Conservation (phyloP, 2,329 filamentous ascomycete genomes). For the Mycogone perniciosa region DNA sequence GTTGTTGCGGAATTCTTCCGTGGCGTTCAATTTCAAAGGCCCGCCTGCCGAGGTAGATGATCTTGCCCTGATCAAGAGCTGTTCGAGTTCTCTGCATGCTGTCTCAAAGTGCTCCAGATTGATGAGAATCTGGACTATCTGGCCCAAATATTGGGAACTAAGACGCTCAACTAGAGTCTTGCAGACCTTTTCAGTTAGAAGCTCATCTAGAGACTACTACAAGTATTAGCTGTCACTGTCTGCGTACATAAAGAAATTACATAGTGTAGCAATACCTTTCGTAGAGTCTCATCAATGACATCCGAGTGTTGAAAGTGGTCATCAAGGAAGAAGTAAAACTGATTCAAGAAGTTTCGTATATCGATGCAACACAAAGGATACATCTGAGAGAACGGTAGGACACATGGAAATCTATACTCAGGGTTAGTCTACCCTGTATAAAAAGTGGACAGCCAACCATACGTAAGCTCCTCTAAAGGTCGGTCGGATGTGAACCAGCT, state of each 20-base stretch:
- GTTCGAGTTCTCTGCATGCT: conserved; percentile 84
- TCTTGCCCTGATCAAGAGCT: conserved; percentile 75
- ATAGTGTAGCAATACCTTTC: conserved; percentile 47
- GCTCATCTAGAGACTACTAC: conserved; percentile 74
- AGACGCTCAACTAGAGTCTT: conserved; percentile 81
- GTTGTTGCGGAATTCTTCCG: conserved; percentile 77
- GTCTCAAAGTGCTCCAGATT: conserved; percentile 96
- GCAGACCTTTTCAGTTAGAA: conserved; percentile 91
- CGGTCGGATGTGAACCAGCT: conserved; percentile 93
- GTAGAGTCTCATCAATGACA: conserved; percentile 85
- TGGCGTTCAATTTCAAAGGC: conserved; percentile 73
- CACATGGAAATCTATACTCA: conserved; percentile 69
- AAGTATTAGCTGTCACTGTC: background rate
- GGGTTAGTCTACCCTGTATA: conserved; percentile 6
- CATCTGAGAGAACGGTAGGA: conserved; percentile 98
- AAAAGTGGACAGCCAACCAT: conserved; percentile 26
- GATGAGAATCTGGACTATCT: conserved; percentile 97
- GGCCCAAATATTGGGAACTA: conserved; percentile 87
- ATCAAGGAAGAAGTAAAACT: conserved; percentile 96
- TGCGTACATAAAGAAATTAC: background rate
- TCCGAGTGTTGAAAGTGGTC: conserved; percentile 90
- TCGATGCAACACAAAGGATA: conserved; percentile 98
- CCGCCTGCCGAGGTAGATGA: conserved; percentile 76
- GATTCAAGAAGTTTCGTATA: conserved; percentile 93
- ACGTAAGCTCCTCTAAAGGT: conserved; percentile 66